Conservation (phyloP, 78 protist genomes). For the Dictyostelium capitatum region DNA sequence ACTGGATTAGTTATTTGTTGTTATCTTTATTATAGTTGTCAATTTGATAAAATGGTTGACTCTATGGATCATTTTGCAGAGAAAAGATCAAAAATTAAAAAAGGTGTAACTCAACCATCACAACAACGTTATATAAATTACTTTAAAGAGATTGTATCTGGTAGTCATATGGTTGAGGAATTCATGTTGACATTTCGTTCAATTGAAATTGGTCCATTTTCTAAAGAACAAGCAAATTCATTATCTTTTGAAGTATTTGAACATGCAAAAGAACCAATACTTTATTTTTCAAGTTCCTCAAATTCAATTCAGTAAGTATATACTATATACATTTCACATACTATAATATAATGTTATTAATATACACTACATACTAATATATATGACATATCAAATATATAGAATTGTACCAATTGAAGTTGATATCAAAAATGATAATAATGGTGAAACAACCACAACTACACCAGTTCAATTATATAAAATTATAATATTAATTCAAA, state of each 20-base stretch:
- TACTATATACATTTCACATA: too few relatives aligned
- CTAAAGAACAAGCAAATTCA: conserved; percentile 57
- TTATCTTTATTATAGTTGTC: conserved; percentile 75
- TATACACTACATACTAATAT: background rate
- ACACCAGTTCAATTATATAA: conserved; percentile 17
- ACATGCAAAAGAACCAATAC: conserved; percentile 59
- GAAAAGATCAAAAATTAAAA: conserved; percentile 32
- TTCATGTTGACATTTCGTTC: conserved; percentile 50
- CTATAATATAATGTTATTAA: too few relatives aligned
- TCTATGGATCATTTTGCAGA: conserved; percentile 66
- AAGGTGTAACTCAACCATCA: conserved; percentile 85
- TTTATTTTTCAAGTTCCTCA: conserved; percentile 45
- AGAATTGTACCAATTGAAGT: conserved; percentile 15
- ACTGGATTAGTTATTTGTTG: conserved; percentile 75
- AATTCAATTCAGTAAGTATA: conserved; percentile 49
- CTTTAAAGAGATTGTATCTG: conserved; percentile 58
- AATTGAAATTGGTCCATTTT: conserved; percentile 46
- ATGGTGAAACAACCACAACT: background rate
- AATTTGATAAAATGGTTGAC: conserved; percentile 47
- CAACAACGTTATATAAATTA: conserved; percentile 78
- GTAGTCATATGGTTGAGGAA: conserved; percentile 71
- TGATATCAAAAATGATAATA: background rate
- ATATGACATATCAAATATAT: background rate
- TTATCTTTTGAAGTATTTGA: conserved; percentile 62
- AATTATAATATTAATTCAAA: conserved; percentile 35